phyloP scores from a whole-genome alignment of 768 basidiomycete genomes.

The Glaciozyma martinii region DNA sequence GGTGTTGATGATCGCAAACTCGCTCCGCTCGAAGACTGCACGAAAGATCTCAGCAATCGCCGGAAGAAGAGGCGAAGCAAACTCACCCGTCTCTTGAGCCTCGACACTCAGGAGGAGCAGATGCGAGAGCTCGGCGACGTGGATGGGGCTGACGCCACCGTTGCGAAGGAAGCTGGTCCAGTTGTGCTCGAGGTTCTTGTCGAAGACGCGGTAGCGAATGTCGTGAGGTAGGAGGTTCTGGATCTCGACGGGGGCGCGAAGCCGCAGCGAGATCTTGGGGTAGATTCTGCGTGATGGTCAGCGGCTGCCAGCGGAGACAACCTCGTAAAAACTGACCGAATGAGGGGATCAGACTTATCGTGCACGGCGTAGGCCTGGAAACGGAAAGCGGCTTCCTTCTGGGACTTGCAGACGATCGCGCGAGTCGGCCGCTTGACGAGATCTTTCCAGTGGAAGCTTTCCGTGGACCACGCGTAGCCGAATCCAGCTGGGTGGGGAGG shows the following conservation, averaged over 20 bases:
- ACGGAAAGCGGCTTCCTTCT: constrained; percentile 78
- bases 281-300: constrained; percentile 51
- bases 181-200: constrained; percentile 87
- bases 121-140: constrained; percentile 85
- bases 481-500: constrained; percentile 63
- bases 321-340: constrained; percentile 46
- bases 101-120: constrained; percentile 76
- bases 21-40: constrained; percentile 80
- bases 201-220: constrained; percentile 89
- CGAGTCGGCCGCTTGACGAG: constrained; percentile 58
- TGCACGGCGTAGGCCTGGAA: constrained; percentile 86
- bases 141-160: constrained; percentile 91
- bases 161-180: constrained; percentile 87
- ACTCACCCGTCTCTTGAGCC: constrained; percentile 75
- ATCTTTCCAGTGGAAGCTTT: constrained; percentile 76
- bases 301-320: background rate
- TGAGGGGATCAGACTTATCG: constrained; percentile 51
- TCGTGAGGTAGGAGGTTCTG: constrained; percentile 94
- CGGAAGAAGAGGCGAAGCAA: too few species aligned
- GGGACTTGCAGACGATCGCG: constrained; percentile 75
- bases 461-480: constrained; percentile 84
- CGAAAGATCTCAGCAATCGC: background rate
- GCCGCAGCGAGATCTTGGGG: constrained; percentile 72
- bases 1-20: constrained; percentile 94
- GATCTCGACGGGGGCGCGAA: constrained; percentile 86